These are phyloP conservation scores for Areca catechu DNA, from an alignment of 176 grass and related monocot species.

Conservation along the genomic window DNA sequence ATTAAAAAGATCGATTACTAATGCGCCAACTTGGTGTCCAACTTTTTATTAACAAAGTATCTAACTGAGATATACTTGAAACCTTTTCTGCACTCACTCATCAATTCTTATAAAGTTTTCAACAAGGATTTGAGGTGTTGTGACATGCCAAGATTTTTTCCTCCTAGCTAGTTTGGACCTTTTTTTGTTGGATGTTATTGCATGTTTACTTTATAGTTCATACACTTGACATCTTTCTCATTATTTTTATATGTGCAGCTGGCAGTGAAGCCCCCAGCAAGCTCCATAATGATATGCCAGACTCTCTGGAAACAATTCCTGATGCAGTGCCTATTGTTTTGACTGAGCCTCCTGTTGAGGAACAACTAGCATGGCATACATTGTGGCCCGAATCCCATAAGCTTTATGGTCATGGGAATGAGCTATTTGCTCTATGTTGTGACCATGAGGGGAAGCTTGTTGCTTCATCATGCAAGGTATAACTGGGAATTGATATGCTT, in stretches of 20 bases:
- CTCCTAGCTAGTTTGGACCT: not conserved
- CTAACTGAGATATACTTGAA: too few relatives aligned
- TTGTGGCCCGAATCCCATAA: conserved; percentile 98
- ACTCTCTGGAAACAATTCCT: conserved; percentile 83
- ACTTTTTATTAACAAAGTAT: too few relatives aligned
- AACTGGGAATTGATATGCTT: conserved; percentile 1
- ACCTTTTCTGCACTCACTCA: too few relatives aligned
- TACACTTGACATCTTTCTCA: conserved; percentile 21
- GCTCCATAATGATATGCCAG: conserved; percentile 43
- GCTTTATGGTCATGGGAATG: conserved; percentile 93
- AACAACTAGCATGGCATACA: conserved; percentile 86
- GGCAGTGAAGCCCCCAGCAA: conserved; percentile 31
- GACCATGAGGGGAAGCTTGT: conserved; percentile 73
- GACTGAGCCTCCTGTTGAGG: conserved; percentile 78
- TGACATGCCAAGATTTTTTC: too few relatives aligned
- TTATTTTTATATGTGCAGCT: conserved; percentile 31
- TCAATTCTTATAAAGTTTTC: too few relatives aligned
- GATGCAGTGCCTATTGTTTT: conserved; percentile 87
- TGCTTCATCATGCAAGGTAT: conserved; percentile 97
- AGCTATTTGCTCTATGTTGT: conserved; percentile 76
- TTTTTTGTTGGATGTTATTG: not conserved
- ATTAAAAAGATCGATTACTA: too few relatives aligned
- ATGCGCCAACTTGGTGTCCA: too few relatives aligned
- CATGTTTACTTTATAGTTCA: not conserved
- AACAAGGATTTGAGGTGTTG: too few relatives aligned